phyloP scores from a whole-genome alignment of 192 early-diverging fungal genomes.

The Coemansia interrupta region DNA sequence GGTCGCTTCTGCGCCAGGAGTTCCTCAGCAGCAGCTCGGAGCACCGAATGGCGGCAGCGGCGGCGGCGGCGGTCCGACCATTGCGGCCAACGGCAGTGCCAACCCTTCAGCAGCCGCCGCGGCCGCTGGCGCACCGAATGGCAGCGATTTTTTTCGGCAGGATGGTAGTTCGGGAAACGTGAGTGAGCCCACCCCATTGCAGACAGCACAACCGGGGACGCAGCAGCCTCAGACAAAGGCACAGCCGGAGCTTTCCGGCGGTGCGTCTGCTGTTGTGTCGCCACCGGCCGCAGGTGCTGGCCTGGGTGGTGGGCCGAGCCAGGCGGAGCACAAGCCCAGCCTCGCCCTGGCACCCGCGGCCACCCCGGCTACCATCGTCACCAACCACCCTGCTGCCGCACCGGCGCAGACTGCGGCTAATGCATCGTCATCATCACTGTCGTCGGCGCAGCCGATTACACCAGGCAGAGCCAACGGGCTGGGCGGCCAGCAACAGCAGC shows the following conservation, averaged over 20 bases:
- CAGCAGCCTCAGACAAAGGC: conserved; percentile 11
- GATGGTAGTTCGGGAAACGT: conserved; percentile 37
- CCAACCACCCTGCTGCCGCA: background rate
- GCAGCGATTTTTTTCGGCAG: conserved; percentile 24
- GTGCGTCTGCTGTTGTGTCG: conserved; percentile 3
- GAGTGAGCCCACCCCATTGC: conserved; percentile 31
- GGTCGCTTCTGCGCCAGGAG: background rate
- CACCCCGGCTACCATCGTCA: conserved; percentile 11
- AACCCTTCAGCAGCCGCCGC: conserved; percentile 4
- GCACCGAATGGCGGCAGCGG: background rate
- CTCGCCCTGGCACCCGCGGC: conserved; percentile 8
- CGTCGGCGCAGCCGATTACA: background rate
- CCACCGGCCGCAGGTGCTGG: conserved; percentile 23
- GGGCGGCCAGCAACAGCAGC: conserved; percentile 9
- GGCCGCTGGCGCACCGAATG: background rate
- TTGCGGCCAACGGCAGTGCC: background rate
- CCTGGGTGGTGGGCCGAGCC: conserved; percentile 29
- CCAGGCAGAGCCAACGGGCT: background rate
- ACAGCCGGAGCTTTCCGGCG: background rate
- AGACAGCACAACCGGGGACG: conserved; percentile 17
- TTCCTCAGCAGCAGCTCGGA: conserved; percentile 9
- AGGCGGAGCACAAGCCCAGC: conserved; percentile 10
- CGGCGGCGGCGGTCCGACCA: background rate
- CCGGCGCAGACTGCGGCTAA: background rate
- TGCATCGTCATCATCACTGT: background rate